Evolutionary conservation across 2,329 filamentous ascomycete species (phyloP), one percentile per base, ranked within the genome.

Genomic region (Microthyrium microscopicum): DNA sequence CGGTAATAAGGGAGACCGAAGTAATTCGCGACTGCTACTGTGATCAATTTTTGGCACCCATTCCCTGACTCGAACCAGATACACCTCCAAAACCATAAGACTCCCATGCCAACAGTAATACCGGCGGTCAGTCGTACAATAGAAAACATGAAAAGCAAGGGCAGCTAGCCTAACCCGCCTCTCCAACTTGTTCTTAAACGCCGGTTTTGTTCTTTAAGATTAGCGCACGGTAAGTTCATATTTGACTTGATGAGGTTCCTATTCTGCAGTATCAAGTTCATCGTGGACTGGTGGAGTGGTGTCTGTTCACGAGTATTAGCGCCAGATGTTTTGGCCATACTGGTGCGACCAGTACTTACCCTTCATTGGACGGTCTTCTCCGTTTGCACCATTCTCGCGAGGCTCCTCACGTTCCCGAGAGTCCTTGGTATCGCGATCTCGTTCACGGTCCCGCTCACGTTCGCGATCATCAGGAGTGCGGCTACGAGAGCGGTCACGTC

Each of bases 221-320:
- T 11, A 15, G 27, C 15, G 27, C 9, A 29, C 9, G 16, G 15
- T 29, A 29, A 29, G 9, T 9, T 29, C 9, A 24, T 21, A 8
- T 27, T 32, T 16, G 20, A 16, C 19, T 16, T 4, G 16, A 9
- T 21, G 16, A 9, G n/a, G 13, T 28, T 22, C 51, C 55, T 65
- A 74, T 61, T 95, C 89, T 49, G 85, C 87, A 51, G 89, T 85
- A 56, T 98, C 89, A 53, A 95, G 71, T 52, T 98, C 89, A 55
- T 98, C 89, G 51, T 93, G 83, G 46, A 74, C 77, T 42, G 81
- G 76, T 41, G 81, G 73, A 44, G 82, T 78, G 47, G 80, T 82
- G 45, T 91, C 83, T 48, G 77, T 61, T 52, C 70, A 54, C 45
- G 57, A 60, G 58, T 46, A 41, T 35, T 42, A 44, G 42, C 48